Conservation (phyloP, 2,329 filamentous ascomycete species). For the Paraphaeosphaeria minitans region DNA sequence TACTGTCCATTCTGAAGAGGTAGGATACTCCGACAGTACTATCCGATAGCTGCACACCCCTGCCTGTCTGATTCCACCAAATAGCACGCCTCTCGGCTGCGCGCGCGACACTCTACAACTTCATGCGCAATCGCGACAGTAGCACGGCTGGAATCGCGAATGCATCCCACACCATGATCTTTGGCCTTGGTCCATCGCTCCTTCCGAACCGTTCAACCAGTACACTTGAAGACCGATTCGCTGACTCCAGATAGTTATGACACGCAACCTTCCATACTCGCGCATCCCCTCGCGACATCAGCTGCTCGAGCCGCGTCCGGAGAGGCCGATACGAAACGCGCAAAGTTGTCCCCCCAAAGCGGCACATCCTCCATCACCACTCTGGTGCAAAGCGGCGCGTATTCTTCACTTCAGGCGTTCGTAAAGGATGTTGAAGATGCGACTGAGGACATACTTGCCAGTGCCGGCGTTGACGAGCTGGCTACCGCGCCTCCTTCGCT, state of each 20-base stretch:
- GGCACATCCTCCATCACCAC: constrained; percentile 43
- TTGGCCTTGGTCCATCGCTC: neutral
- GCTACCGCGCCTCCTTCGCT: constrained; percentile 36
- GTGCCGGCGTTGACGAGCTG: constrained; percentile 32
- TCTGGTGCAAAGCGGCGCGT: constrained; percentile 46
- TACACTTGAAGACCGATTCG: neutral
- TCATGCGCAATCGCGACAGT: neutral
- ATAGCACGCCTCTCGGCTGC: neutral
- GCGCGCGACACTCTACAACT: neutral
- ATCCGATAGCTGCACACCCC: neutral
- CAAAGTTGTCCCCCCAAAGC: constrained; percentile 46
- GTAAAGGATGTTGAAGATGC: constrained; percentile 50
- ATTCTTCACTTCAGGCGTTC: constrained; percentile 50
- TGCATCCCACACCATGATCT: neutral
- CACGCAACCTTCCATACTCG: constrained; percentile 53
- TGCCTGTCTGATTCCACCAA: constrained; percentile 2
- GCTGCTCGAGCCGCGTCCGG: constrained; percentile 39
- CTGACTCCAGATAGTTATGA: constrained; percentile 46
- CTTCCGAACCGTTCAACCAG: neutral
- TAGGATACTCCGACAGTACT: constrained; percentile 22
- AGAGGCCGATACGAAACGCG: constrained; percentile 53
- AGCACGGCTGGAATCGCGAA: neutral
- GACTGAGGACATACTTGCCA: constrained; percentile 45
- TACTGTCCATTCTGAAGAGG: constrained; percentile 50
- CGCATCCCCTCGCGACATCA: constrained; percentile 41